Conservation (phyloP, 257 asterid genomes). For the Osmanthus fragrans region DNA sequence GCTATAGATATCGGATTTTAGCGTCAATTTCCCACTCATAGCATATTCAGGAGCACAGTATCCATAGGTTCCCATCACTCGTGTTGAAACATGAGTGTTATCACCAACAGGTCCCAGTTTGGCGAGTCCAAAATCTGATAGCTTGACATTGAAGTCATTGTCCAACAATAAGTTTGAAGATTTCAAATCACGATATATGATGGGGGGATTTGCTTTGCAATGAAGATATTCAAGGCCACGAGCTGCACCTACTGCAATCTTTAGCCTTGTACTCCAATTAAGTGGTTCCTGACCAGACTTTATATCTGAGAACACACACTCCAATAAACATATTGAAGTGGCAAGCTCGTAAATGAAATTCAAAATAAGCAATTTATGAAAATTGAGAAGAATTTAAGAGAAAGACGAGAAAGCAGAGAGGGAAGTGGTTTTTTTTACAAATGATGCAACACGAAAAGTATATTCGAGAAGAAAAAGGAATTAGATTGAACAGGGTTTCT, state of each 20-base stretch:
- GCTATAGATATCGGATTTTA: conserved; percentile 74
- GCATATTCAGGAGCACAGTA: background rate
- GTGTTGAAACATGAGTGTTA: conserved; percentile 28
- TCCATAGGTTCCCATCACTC: background rate
- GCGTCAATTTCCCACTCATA: conserved; percentile 20
- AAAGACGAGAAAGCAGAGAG: background rate
- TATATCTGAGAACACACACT: background rate
- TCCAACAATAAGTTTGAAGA: background rate
- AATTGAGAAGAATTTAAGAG: background rate
- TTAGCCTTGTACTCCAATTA: conserved; percentile 61
- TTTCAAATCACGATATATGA: background rate
- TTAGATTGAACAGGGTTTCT: no score
- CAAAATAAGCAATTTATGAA: background rate
- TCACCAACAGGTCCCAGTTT: conserved; percentile 81
- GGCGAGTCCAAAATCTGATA: conserved; percentile 80
- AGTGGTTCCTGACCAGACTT: conserved; percentile 11
- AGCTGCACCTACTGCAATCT: conserved; percentile 40
- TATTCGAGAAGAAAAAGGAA: no score
- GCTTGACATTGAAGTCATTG: conserved; percentile 45
- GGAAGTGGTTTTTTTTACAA: background rate
- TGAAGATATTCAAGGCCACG: background rate
- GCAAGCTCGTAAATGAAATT: background rate
- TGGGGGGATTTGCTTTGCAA: background rate
- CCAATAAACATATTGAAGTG: background rate
- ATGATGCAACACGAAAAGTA: no score